These are phyloP conservation scores for Marsdenia floribunda DNA, from an alignment of 257 asterid genomes.

Conservation along the genomic window DNA sequence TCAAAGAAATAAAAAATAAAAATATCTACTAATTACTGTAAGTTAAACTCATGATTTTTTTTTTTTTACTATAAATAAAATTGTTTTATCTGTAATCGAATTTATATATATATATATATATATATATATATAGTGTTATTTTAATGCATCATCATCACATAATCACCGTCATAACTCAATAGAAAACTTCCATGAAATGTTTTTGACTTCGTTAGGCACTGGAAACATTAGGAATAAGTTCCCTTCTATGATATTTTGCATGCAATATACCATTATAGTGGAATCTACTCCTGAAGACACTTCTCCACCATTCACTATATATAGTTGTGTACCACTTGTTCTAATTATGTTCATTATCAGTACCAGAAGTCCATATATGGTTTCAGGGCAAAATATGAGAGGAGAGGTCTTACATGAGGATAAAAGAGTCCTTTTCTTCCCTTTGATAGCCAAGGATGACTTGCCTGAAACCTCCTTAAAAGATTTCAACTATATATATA, in stretches of 20 bases:
- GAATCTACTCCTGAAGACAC: neutral
- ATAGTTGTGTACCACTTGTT: no score
- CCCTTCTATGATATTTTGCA: neutral
- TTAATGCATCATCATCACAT: no score
- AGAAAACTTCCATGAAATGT: neutral
- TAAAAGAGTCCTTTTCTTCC: neutral
- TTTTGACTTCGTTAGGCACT: neutral
- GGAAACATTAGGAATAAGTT: neutral
- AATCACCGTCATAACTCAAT: no score
- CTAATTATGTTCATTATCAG: neutral
- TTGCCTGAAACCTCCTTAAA: slow-evolving; percentile 4
- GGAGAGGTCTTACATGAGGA: slow-evolving; percentile 4
- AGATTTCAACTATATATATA: neutral
- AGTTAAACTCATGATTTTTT: no score
- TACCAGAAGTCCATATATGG: neutral
- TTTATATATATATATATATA: no score
- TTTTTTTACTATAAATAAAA: no score
- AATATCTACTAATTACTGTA: no score
- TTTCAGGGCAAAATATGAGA: neutral
- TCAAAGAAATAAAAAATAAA: no score
- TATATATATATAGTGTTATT: no score
- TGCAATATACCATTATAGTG: neutral
- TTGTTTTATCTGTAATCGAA: no score
- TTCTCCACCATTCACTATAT: neutral
- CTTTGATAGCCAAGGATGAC: slow-evolving; percentile 6